Percentiles rank a stretch among this genome's conserved stretches.
Conservation (phyloP, 1,284 basidiomycete species). For the Lignosus rhinocerotis region DNA sequence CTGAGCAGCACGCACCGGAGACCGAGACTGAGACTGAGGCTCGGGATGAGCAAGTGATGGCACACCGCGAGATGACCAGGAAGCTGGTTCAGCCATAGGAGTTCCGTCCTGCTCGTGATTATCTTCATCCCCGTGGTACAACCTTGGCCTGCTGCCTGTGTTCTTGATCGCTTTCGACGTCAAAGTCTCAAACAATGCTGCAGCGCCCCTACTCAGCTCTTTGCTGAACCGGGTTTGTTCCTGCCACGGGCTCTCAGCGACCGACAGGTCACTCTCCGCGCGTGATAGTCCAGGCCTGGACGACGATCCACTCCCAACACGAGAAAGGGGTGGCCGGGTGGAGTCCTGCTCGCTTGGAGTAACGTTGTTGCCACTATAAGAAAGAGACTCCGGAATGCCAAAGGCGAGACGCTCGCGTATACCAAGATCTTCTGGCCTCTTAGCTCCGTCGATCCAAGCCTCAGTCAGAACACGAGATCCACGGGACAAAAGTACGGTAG, state of each 20-base stretch:
- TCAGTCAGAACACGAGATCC: slow-evolving; percentile 5
- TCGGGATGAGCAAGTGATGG: not conserved
- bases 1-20: not conserved
- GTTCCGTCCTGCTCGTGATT: slow-evolving; percentile 7
- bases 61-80: slow-evolving; percentile 2
- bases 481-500: not conserved
- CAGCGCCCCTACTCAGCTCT: slow-evolving; percentile 50
- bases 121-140: not conserved
- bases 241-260: slow-evolving; percentile 39
- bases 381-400: slow-evolving; percentile 36
- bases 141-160: not conserved
- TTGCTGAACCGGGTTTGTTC: slow-evolving; percentile 30
- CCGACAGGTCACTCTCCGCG: slow-evolving; percentile 48
- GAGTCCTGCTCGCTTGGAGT: slow-evolving; percentile 38
- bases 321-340: slow-evolving; percentile 41
- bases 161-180: slow-evolving; percentile 19
- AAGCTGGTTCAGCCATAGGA: slow-evolving; percentile 4
- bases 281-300: slow-evolving; percentile 35
- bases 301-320: slow-evolving; percentile 29
- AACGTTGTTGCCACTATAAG: slow-evolving; percentile 27
- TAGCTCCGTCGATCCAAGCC: not conserved
- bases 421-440: slow-evolving; percentile 8
- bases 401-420: slow-evolving; percentile 30
- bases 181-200: slow-evolving; percentile 51
- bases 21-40: not conserved